Percentiles rank a stretch among this genome's conserved stretches.
phyloP scores from a whole-genome alignment of 2,329 filamentous ascomycete genomes.

The Aurifilum marmelostoma region DNA sequence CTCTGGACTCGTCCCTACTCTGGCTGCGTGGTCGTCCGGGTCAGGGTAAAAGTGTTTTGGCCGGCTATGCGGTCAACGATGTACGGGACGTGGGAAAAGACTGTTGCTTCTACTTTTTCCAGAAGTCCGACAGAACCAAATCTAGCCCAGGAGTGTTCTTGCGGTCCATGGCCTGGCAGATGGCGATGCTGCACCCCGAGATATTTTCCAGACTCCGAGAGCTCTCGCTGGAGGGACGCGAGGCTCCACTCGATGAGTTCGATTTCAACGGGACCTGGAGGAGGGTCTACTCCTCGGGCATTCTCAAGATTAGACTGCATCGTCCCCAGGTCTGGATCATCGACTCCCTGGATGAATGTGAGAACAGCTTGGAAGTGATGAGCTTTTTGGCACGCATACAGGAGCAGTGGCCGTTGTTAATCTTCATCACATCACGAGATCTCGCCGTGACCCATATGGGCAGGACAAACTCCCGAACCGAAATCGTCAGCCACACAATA shows the following conservation, averaged over 20 bases:
- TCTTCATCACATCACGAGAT: slow-evolving; percentile 36
- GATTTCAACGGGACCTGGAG: slow-evolving; percentile 37
- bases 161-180: slow-evolving; percentile 38
- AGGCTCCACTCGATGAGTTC: slow-evolving; percentile 31
- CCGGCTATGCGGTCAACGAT: slow-evolving; percentile 29
- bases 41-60: slow-evolving; percentile 32
- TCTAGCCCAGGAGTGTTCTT: slow-evolving; percentile 31
- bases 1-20: slow-evolving; percentile 9
- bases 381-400: slow-evolving; percentile 33
- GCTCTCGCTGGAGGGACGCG: slow-evolving; percentile 27
- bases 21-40: slow-evolving; percentile 33
- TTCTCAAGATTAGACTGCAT: slow-evolving; percentile 32
- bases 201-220: slow-evolving; percentile 29
- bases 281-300: slow-evolving; percentile 32
- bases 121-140: slow-evolving; percentile 45
- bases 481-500: slow-evolving; percentile 32
- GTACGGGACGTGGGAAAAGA: slow-evolving; percentile 21
- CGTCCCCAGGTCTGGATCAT: slow-evolving; percentile 39
- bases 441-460: slow-evolving; percentile 27
- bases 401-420: slow-evolving; percentile 34
- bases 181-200: slow-evolving; percentile 35
- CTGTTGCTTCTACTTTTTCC: slow-evolving; percentile 33
- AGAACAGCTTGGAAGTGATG: slow-evolving; percentile 31
- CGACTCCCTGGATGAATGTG: slow-evolving; percentile 40
- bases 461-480: slow-evolving; percentile 5